Evolutionary conservation across 352 stramenopile genomes (phyloP).

Genomic region (Phytopythium mirpurense): DNA sequence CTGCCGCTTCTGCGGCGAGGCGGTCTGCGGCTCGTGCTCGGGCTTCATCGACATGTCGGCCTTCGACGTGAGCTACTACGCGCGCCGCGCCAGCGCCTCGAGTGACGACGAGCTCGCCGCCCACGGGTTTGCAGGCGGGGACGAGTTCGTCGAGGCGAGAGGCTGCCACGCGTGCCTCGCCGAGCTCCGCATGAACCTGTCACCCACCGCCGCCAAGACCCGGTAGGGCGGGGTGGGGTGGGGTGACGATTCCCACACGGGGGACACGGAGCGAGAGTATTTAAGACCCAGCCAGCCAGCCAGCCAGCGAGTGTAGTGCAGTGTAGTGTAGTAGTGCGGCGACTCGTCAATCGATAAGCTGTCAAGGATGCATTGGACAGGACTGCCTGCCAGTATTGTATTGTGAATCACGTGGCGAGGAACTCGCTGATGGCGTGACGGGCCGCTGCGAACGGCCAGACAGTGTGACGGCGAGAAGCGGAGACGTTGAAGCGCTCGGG

Average conservation of each 20-base stretch:
- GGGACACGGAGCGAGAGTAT: slow-evolving; percentile 5
- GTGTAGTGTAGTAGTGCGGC: too few species aligned
- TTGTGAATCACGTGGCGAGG: too few species aligned
- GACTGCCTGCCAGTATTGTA: too few species aligned
- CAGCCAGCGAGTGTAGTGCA: too few species aligned
- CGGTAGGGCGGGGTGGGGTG: background rate
- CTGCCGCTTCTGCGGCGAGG: slow-evolving; percentile 66
- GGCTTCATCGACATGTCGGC: slow-evolving; percentile 40
- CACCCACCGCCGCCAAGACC: slow-evolving; percentile 9
- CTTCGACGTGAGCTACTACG: slow-evolving; percentile 23
- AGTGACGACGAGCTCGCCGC: slow-evolving; percentile 1
- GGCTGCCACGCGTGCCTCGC: slow-evolving; percentile 16
- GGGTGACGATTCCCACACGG: too few species aligned
- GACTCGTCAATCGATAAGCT: too few species aligned
- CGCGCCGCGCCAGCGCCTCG: background rate
- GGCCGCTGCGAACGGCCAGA: too few species aligned
- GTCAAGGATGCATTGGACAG: too few species aligned
- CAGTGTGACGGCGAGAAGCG: too few species aligned
- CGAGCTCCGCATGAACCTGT: slow-evolving; percentile 21
- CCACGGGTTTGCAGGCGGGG: slow-evolving; percentile 1
- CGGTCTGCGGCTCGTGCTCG: slow-evolving; percentile 57
- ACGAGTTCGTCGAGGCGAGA: slow-evolving; percentile 16
- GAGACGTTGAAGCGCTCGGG: background rate
- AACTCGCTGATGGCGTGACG: too few species aligned
- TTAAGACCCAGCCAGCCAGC: background rate